Percentiles rank a stretch among this genome's conserved stretches.
Conservation (phyloP, 2,329 filamentous ascomycete genomes). For the Albophoma yamanashiensis region DNA sequence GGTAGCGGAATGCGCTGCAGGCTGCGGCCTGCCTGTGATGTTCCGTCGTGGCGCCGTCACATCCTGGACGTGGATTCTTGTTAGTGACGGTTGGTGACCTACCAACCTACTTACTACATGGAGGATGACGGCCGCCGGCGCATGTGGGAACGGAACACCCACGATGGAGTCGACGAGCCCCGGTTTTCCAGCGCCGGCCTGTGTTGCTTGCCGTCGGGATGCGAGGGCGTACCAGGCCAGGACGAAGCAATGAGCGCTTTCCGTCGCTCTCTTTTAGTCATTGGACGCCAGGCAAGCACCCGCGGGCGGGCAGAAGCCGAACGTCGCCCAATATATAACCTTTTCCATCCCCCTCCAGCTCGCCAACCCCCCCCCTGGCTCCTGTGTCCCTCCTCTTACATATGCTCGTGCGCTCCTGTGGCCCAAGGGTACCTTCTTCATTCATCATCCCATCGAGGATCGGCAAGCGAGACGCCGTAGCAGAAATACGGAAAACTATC, state of each 20-base stretch:
- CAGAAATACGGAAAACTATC: background rate
- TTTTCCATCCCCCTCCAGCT: background rate
- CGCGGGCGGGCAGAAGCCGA: background rate
- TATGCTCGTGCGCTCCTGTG: background rate
- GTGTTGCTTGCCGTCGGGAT: background rate
- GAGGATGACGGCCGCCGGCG: background rate
- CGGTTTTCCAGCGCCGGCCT: background rate
- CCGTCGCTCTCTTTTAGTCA: background rate
- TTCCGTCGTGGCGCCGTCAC: background rate
- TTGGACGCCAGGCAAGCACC: background rate
- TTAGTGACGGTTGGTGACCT: too few species aligned
- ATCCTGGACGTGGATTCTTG: background rate
- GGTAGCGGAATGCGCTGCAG: background rate
- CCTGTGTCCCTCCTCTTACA: background rate
- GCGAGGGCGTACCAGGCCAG: background rate
- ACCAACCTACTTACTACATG: too few species aligned
- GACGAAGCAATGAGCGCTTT: background rate
- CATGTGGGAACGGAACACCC: background rate
- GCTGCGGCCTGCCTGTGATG: background rate
- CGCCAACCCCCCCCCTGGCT: too few species aligned
- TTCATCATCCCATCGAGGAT: background rate
- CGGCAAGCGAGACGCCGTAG: background rate
- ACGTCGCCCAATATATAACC: conserved; percentile 3
- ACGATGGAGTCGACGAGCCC: background rate
- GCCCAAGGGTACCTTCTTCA: background rate